Conservation (phyloP, 1,284 basidiomycete species). For the Hemileia vastatrix region DNA sequence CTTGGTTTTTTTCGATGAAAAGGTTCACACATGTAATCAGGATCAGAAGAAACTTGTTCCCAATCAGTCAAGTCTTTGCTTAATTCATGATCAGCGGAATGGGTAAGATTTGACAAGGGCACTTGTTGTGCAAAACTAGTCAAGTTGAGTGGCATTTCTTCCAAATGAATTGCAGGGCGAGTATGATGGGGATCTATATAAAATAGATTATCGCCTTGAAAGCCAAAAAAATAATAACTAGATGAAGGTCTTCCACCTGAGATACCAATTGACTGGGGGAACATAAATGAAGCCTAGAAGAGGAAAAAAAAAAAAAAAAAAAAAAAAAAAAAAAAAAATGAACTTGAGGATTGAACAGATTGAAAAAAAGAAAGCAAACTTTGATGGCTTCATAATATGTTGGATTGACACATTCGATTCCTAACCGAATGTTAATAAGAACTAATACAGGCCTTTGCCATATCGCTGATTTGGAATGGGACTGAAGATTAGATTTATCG, state of each 20-base stretch:
- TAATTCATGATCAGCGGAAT: not conserved
- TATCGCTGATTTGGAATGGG: not conserved
- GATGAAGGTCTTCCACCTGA: conserved; percentile 89
- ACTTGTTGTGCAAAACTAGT: not conserved
- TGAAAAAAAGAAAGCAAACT: conserved; percentile 49
- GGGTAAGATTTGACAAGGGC: not conserved
- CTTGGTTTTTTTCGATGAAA: no score
- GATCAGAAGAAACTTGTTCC: conserved; percentile 18
- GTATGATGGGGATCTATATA: conserved; percentile 94
- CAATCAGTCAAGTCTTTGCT: conserved; percentile 5
- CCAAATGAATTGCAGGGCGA: conserved; percentile 64
- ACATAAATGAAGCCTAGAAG: conserved; percentile 67
- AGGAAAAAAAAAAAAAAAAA: not conserved
- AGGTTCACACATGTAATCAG: no score
- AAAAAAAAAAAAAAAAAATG: not conserved
- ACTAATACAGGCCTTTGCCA: conserved; percentile 85
- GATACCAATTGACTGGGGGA: conserved; percentile 91
- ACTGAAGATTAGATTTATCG: not conserved
- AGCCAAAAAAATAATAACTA: conserved; percentile 93
- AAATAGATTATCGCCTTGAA: conserved; percentile 78
- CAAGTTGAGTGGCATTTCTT: conserved; percentile 5
- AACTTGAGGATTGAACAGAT: not conserved
- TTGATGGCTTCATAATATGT: conserved; percentile 90
- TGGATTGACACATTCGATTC: conserved; percentile 85
- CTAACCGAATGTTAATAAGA: conserved; percentile 74